A percentile compares a stretch with the other conserved stretches of the same genome.
phyloP scores from a whole-genome alignment of 2,329 filamentous ascomycete species.

The Fusarium praegraminearum region DNA sequence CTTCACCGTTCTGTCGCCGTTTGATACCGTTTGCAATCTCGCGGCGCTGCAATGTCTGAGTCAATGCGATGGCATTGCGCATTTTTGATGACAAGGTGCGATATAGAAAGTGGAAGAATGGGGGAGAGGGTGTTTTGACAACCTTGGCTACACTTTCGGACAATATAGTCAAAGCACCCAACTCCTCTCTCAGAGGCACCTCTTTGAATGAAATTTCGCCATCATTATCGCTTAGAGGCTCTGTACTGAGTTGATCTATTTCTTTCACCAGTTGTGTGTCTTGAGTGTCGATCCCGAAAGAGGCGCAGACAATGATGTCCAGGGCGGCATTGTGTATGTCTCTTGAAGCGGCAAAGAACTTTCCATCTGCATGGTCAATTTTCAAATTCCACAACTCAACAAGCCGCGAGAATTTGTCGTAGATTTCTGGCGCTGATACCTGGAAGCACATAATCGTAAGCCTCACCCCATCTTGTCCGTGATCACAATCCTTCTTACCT shows the following conservation, averaged over 20 bases:
- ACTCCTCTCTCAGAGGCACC: constrained; percentile 17
- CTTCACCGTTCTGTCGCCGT: constrained; percentile 14
- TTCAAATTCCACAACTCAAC: constrained; percentile 27
- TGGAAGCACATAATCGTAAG: not conserved
- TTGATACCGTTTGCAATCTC: constrained; percentile 20
- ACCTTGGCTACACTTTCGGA: constrained; percentile 17
- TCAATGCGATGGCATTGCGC: constrained; percentile 7
- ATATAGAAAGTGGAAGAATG: constrained; percentile 22
- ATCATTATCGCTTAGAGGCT: fast-evolving
- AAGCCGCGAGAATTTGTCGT: constrained; percentile 24
- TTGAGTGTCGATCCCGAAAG: constrained; percentile 14
- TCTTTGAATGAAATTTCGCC: constrained; percentile 6
- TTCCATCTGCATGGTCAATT: not conserved
- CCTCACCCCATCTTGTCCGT: fast-evolving
- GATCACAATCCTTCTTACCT: constrained; percentile 3
- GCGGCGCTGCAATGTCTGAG: not conserved
- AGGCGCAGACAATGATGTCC: constrained; percentile 26
- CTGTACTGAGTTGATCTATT: not conserved
- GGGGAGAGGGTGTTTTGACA: constrained; percentile 17
- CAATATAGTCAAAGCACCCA: constrained; percentile 7
- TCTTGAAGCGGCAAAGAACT: constrained; percentile 12
- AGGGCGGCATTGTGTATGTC: constrained; percentile 32
- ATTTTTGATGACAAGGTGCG: not conserved
- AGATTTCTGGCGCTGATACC: constrained; percentile 36
- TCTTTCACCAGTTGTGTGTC: constrained; percentile 25